Evolutionary conservation across 345 rosid species (phyloP).

Genomic region (Acer saccharum): DNA sequence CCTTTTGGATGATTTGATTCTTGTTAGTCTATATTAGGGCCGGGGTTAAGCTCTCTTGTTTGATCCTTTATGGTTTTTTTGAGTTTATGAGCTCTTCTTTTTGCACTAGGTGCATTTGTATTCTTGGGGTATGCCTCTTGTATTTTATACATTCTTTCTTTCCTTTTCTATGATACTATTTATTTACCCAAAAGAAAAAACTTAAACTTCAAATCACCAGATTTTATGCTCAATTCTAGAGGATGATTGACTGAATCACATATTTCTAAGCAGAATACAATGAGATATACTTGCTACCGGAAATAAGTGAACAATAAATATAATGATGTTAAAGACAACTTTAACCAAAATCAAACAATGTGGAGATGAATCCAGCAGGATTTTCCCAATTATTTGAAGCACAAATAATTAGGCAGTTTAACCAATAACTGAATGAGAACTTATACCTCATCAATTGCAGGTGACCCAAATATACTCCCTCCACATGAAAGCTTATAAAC

Average conservation of each 20-base stretch:
- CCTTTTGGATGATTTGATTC: no score
- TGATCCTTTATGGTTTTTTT: no score
- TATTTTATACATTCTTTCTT: no score
- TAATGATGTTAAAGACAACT: not conserved
- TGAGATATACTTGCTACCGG: not conserved
- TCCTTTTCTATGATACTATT: no score
- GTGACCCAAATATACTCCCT: constrained; percentile 92
- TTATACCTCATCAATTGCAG: constrained; percentile 84
- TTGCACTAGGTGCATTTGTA: no score
- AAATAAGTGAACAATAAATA: not conserved
- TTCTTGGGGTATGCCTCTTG: no score
- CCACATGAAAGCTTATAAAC: constrained; percentile 72
- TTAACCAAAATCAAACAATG: constrained; percentile 2
- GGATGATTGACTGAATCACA: not conserved
- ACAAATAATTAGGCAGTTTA: not conserved
- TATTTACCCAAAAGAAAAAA: no score
- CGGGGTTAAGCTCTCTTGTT: no score
- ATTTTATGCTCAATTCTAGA: not conserved
- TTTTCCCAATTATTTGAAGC: not conserved
- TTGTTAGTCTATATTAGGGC: no score
- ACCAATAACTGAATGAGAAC: constrained; percentile 2
- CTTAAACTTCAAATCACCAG: not conserved
- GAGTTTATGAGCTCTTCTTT: no score
- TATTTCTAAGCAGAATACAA: not conserved
- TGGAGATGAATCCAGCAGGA: constrained; percentile 4